Conservation (phyloP, 2,329 filamentous ascomycete genomes). For the Lasiodiplodia sp. region DNA sequence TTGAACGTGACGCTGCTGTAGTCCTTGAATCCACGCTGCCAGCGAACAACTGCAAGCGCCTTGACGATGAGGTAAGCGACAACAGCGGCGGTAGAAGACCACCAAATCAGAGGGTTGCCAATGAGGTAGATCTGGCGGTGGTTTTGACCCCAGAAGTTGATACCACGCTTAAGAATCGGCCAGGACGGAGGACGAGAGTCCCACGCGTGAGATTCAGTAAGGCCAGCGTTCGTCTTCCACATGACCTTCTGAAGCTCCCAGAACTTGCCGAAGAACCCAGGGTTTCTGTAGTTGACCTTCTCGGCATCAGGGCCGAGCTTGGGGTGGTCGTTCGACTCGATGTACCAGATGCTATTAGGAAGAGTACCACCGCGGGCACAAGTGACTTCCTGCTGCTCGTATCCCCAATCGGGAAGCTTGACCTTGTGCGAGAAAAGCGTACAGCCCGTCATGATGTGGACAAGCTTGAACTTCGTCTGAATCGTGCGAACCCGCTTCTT, state of each 20-base stretch:
- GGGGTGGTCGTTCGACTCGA: constrained; percentile 90
- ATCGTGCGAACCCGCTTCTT: constrained; percentile 91
- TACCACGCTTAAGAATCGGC: constrained; percentile 90
- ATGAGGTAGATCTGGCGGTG: constrained; percentile 96
- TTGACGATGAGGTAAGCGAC: constrained; percentile 83
- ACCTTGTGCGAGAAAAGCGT: constrained; percentile 98
- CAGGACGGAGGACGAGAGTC: constrained; percentile 93
- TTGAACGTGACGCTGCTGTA: constrained; percentile 86
- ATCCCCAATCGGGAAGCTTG: constrained; percentile 97
- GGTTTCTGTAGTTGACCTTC: constrained; percentile 94
- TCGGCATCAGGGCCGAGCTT: constrained; percentile 77
- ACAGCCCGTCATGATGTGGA: constrained; percentile 97
- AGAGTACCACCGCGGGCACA: constrained; percentile 90
- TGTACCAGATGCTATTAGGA: constrained; percentile 96
- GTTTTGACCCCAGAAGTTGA: constrained; percentile 98
- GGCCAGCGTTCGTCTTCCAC: constrained; percentile 97
- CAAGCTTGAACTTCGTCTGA: constrained; percentile 92
- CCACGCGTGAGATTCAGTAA: constrained; percentile 97
- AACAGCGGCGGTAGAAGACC: constrained; percentile 81
- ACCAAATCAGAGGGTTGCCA: constrained; percentile 96
- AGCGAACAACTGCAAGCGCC: constrained; percentile 83
- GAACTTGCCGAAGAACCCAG: constrained; percentile 97
- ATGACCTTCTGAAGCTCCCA: constrained; percentile 97
- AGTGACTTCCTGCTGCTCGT: constrained; percentile 98
- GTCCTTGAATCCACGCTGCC: constrained; percentile 92